A percentile compares a stretch with the other conserved stretches of the same genome.
phyloP scores from a whole-genome alignment of 2,329 filamentous ascomycete genomes.

The Calonectria fujianensis region DNA sequence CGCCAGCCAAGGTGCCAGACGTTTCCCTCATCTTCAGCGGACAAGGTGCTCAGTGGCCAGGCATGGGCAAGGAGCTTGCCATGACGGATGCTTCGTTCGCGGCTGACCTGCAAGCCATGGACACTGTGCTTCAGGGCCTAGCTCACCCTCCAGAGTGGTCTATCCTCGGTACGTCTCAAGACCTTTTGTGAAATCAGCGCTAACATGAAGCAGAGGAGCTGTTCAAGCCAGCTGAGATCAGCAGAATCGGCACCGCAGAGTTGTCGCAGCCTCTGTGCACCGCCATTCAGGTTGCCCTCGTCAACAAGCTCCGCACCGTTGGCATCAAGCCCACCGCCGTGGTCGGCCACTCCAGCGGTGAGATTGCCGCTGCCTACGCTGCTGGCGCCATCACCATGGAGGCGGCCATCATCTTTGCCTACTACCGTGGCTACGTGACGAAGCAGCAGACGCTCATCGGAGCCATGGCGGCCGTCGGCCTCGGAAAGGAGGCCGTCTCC shows the following conservation, averaged over 20 bases:
- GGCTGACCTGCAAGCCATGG: constrained; percentile 1
- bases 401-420: constrained; percentile 25
- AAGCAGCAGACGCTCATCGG: constrained; percentile 45
- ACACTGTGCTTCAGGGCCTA: constrained; percentile 43
- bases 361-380: constrained; percentile 67
- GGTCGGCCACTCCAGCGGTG: constrained; percentile 67
- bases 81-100: constrained; percentile 2
- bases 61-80: constrained; percentile 56
- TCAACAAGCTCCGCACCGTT: constrained; percentile 64
- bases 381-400: not conserved
- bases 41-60: constrained; percentile 59
- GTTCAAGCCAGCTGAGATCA: constrained; percentile 3
- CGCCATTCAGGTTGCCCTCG: constrained; percentile 67
- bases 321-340: constrained; percentile 62
- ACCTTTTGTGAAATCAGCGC: not conserved
- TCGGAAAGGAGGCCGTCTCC: constrained; percentile 56
- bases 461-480: constrained; percentile 64
- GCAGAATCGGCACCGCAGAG: constrained; percentile 22
- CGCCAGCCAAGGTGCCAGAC: constrained; percentile 2
- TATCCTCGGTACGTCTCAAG: not conserved
- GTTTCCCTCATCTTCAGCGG: constrained; percentile 56
- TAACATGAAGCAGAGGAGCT: constrained; percentile 1
- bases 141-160: constrained; percentile 18
- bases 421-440: constrained; percentile 26
- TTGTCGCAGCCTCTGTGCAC: constrained; percentile 56